Conservation (phyloP, 1,284 basidiomycete genomes). For the Cystobasidium pallidum region DNA sequence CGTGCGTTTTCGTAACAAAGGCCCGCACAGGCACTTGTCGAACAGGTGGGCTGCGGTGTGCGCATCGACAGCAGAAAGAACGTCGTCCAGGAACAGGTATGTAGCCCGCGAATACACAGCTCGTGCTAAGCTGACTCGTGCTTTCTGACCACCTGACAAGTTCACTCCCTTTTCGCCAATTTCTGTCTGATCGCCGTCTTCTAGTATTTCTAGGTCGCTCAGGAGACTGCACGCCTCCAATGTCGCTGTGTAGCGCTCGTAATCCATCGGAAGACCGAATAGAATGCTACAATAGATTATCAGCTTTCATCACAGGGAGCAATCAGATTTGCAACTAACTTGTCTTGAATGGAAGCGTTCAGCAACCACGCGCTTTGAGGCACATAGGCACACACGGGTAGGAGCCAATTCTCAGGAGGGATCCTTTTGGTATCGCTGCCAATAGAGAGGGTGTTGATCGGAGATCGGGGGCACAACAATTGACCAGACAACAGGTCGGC, state of each 20-base stretch:
- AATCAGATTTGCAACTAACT: slow-evolving; percentile 55
- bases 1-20: slow-evolving; percentile 77
- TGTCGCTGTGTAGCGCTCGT: slow-evolving; percentile 74
- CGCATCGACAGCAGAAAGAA: slow-evolving; percentile 66
- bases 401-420: slow-evolving; percentile 70
- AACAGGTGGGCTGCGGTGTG: slow-evolving; percentile 80
- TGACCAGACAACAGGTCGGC: slow-evolving; percentile 81
- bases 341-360: slow-evolving; percentile 91
- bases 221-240: slow-evolving; percentile 75
- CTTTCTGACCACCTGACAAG: slow-evolving; percentile 92
- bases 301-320: background rate
- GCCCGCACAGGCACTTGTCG: slow-evolving; percentile 78
- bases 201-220: slow-evolving; percentile 82
- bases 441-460: slow-evolving; percentile 73
- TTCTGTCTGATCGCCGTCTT: slow-evolving; percentile 91
- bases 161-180: slow-evolving; percentile 79
- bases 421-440: slow-evolving; percentile 47
- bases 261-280: slow-evolving; percentile 80
- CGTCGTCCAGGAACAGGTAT: slow-evolving; percentile 69
- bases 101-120: slow-evolving; percentile 91
- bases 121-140: slow-evolving; percentile 84
- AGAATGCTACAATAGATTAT: slow-evolving; percentile 63
- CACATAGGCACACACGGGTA: slow-evolving; percentile 83
- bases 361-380: slow-evolving; percentile 88
- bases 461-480: slow-evolving; percentile 76